Evolutionary conservation across 768 basidiomycete species (phyloP), one percentile per base, ranked within the genome.

Genomic region (Mycena filopes): DNA sequence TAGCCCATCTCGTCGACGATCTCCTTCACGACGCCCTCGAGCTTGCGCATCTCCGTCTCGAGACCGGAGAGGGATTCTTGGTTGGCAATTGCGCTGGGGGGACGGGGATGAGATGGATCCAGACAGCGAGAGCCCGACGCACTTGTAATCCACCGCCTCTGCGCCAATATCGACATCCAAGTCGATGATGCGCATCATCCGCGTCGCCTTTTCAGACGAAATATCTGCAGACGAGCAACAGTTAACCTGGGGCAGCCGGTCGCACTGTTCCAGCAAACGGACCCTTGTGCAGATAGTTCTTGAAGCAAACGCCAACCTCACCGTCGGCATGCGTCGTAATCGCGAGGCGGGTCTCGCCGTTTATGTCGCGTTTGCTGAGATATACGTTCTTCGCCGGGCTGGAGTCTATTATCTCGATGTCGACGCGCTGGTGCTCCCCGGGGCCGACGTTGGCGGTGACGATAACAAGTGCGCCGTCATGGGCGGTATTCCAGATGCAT

Each of bases 141-240:
- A 97, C 96, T 99, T 99, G 86, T 99, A 99, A 80, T 99, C 98
- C 40, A 99, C 91, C 2, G 98, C 98, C 72, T 99, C 97, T 15
- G 97, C 96, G 36, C 98, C 98, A 76, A 99, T 96, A 74, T 99
- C 98, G 40, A 99, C 87, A 74, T 99, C 98, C 62, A 99, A 81
- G 82, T 99, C 97, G 65, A 99, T 78, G 42, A 92, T 86, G 18
- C 95, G 86, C 42, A 82, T 78, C 68, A 87, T 80, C 59, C 85
- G 84, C 33, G 78, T 73, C 3, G 81, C 81, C 55, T 89, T 79
- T 26, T 84, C 82, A 48, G 75, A 73, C 25, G 82, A 78, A 23
- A 85, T 77, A 21, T 83, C 89, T 89, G 60, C 20, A 46, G 48
- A 36, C 54, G 15, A 41, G 26, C 4, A 8, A n/a, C 31, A 41